These are phyloP conservation scores for Colletotrichum agaves DNA, from an alignment of 2,329 filamentous ascomycete genomes.

Conservation along the genomic window DNA sequence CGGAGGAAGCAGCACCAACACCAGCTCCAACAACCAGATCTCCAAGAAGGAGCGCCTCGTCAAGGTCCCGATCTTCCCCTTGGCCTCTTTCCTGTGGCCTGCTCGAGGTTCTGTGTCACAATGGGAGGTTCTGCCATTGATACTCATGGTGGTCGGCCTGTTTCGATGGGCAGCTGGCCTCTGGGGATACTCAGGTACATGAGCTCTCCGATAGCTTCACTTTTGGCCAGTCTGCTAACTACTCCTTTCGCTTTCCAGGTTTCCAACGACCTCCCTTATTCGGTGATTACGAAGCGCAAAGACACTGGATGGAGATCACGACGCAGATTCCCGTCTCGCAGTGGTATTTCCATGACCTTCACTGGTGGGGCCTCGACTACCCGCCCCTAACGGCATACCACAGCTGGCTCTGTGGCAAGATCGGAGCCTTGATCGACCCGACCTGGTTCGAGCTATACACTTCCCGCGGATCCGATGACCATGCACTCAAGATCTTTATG, in stretches of 20 bases:
- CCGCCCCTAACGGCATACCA: conserved; percentile 98
- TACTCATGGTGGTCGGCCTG: conserved; percentile 89
- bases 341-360: conserved; percentile 97
- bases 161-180: conserved; percentile 93
- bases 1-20: conserved; percentile 3
- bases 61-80: conserved; percentile 80
- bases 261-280: conserved; percentile 87
- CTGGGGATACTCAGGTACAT: conserved; percentile 91
- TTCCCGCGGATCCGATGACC: conserved; percentile 84
- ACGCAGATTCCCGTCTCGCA: conserved; percentile 87
- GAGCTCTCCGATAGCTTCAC: not conserved
- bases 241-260: conserved; percentile 58
- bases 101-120: conserved; percentile 84
- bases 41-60: conserved; percentile 57
- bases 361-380: conserved; percentile 99
- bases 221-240: conserved; percentile 10
- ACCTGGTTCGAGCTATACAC: conserved; percentile 87
- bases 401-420: conserved; percentile 91
- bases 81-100: conserved; percentile 95
- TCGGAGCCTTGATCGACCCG: conserved; percentile 82
- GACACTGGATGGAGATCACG: conserved; percentile 99
- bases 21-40: conserved; percentile 27
- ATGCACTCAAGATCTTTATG: conserved; percentile 92
- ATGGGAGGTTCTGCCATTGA: conserved; percentile 90
- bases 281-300: conserved; percentile 96